Evolutionary conservation across 2,329 filamentous ascomycete genomes (phyloP).

Genomic region (Lasiodiplodia gonubiensis): DNA sequence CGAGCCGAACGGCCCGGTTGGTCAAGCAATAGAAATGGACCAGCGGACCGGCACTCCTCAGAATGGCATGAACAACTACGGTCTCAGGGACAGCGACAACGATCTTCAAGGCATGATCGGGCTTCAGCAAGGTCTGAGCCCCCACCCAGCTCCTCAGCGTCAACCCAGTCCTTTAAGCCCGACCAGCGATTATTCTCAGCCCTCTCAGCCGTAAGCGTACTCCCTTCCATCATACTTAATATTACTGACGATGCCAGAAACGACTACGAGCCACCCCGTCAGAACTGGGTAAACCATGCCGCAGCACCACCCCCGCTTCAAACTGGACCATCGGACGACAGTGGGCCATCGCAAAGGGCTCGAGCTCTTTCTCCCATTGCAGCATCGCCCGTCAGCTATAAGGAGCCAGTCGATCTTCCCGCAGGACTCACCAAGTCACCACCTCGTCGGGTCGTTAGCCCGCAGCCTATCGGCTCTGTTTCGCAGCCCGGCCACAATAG

Average conservation of each 20-base stretch:
- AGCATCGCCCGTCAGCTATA: constrained; percentile 38
- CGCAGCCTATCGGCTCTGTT: constrained; percentile 17
- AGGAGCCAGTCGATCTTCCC: constrained; percentile 40
- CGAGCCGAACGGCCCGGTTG: constrained; percentile 47
- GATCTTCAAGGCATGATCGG: constrained; percentile 77
- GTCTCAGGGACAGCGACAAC: constrained; percentile 66
- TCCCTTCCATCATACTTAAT: not conserved
- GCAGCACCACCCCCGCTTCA: constrained; percentile 26
- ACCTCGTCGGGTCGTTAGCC: constrained; percentile 21
- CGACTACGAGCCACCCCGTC: constrained; percentile 56
- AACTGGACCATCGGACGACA: constrained; percentile 19
- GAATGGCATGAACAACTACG: constrained; percentile 40
- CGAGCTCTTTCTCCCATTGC: constrained; percentile 47
- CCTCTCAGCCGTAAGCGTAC: constrained; percentile 69
- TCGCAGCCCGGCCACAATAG: constrained; percentile 29
- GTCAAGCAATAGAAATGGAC: constrained; percentile 82
- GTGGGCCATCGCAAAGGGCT: constrained; percentile 29
- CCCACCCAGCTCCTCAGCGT: constrained; percentile 36
- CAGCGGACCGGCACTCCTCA: constrained; percentile 53
- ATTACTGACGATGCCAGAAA: constrained; percentile 30
- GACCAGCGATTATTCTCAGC: constrained; percentile 54
- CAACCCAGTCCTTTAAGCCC: constrained; percentile 66
- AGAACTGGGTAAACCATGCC: constrained; percentile 43
- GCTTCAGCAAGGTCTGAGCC: constrained; percentile 61
- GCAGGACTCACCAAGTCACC: constrained; percentile 40